A percentile compares a stretch with the other conserved stretches of the same genome.
phyloP scores from a whole-genome alignment of 108 stramenopile genomes.

The Nannochloropsis gaditana region DNA sequence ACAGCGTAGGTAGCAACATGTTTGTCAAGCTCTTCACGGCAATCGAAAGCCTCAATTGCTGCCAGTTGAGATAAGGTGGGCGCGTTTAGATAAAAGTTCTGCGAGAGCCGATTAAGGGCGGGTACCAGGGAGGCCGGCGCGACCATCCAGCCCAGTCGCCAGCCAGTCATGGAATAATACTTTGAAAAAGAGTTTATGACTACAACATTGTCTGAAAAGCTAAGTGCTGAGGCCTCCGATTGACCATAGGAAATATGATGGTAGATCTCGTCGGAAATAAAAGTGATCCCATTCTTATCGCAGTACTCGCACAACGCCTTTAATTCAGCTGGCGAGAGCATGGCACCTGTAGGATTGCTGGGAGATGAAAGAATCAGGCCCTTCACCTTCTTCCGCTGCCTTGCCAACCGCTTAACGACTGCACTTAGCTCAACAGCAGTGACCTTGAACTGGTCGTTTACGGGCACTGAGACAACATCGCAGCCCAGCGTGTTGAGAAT shows the following conservation, averaged over 20 bases:
- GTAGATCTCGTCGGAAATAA: constrained; percentile 89
- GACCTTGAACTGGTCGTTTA: constrained; percentile 71
- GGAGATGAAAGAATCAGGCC: constrained; percentile 69
- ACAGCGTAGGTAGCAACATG: constrained; percentile 68
- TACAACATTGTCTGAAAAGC: constrained; percentile 61
- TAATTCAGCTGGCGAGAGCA: constrained; percentile 67
- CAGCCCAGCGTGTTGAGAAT: constrained; percentile 70
- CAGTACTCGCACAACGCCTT: constrained; percentile 71
- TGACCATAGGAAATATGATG: constrained; percentile 82
- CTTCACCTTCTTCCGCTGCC: constrained; percentile 37
- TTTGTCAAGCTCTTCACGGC: constrained; percentile 64
- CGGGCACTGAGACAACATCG: constrained; percentile 58
- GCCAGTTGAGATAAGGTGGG: constrained; percentile 82
- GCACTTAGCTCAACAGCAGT: constrained; percentile 64
- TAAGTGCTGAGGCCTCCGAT: constrained; percentile 72
- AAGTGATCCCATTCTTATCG: constrained; percentile 66
- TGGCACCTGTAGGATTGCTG: constrained; percentile 79
- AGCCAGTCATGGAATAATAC: constrained; percentile 89
- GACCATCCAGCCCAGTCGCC: constrained; percentile 86
- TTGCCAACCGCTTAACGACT: constrained; percentile 55
- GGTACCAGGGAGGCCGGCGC: constrained; percentile 61
- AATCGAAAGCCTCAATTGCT: constrained; percentile 69
- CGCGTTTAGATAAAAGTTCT: constrained; percentile 90
- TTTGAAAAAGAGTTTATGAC: constrained; percentile 89
- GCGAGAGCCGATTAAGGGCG: constrained; percentile 69